These are phyloP conservation scores for Dendrobium catenatum DNA, from an alignment of 106 monocot species.

Conservation along the genomic window DNA sequence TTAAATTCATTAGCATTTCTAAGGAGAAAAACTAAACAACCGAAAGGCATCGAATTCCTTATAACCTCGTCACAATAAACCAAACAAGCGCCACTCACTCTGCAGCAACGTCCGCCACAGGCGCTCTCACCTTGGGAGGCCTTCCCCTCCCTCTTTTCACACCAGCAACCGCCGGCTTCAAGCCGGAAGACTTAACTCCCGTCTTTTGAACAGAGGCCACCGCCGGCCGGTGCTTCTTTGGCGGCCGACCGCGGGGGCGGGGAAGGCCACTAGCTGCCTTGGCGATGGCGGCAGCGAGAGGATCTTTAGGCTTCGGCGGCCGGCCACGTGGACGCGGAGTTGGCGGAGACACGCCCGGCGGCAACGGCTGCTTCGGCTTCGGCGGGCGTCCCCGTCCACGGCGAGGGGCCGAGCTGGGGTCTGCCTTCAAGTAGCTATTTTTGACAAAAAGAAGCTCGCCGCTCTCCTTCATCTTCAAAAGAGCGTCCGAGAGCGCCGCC, in stretches of 20 bases:
- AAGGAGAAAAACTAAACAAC: background rate
- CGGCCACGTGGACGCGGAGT: constrained; percentile 22
- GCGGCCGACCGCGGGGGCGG: constrained; percentile 10
- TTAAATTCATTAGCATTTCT: constrained; percentile 7
- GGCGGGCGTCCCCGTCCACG: constrained; percentile 29
- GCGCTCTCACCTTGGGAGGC: constrained; percentile 38
- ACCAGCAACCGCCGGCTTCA: background rate
- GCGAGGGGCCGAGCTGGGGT: background rate
- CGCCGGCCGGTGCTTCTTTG: constrained; percentile 10
- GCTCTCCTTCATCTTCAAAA: constrained; percentile 46
- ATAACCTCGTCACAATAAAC: background rate
- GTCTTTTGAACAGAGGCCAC: background rate
- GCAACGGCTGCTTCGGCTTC: constrained; percentile 14
- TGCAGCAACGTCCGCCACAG: background rate
- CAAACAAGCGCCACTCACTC: background rate
- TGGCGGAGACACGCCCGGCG: background rate
- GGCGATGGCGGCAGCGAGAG: constrained; percentile 11
- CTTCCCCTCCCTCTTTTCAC: constrained; percentile 45
- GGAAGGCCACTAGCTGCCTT: constrained; percentile 16
- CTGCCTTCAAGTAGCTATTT: constrained; percentile 35
- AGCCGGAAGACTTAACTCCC: background rate
- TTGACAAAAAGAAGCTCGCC: constrained; percentile 35
- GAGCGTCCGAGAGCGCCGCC: constrained; percentile 35
- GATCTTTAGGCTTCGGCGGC: constrained; percentile 35
- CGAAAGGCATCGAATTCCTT: background rate